Evolutionary conservation across 1,284 basidiomycete species (phyloP), one percentile per base, ranked within the genome.

Genomic region (Irpex sp.): DNA sequence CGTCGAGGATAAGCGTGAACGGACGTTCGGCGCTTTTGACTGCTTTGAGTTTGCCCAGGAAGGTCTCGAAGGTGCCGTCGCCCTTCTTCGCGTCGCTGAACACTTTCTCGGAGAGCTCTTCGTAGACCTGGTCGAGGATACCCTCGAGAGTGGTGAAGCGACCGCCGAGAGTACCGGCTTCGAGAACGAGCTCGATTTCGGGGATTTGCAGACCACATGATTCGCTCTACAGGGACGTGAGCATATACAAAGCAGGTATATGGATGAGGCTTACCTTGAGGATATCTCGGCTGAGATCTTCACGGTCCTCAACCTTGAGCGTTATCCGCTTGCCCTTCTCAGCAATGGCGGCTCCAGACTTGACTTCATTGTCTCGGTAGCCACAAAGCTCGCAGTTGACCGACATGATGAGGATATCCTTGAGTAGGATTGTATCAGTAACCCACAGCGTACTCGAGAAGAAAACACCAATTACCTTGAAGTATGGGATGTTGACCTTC

Each of bases 131-230:
- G 67, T 93, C 87, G 53, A 99, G 80, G 63, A 99, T 89, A 39
- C 97, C 97, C 77, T 99, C 97, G 26, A 98, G 81, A 1, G 97
- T 99, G 0, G 97, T 99, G 79, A 99, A 99, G 8, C 97, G 86
- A n/a, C 97, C 97, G 19, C 97, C 97, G 1, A 99, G 86, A 0
- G 97, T 99, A 11, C 97, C 97, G 2, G 95, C 89, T 62, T 94
- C 88, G 5, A 99, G 85, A 5, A 91, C 86, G 11, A 99, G 88
- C 63, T 98, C 94, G 68, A 99, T 98, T 73, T 99, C 97, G 1
- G 97, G 97, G 59, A 99, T 95, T 7, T 79, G 81, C 31, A 99
- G 80, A 36, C 95, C 95, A 26, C 94, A 94, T 0, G 94, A 95
- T 73, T 98, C 95, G 69, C 92, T 95, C 93, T 95, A 31, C 31